These are phyloP conservation scores for Colletotrichum eleusines DNA, from an alignment of 2,329 filamentous ascomycete genomes.

Conservation along the genomic window DNA sequence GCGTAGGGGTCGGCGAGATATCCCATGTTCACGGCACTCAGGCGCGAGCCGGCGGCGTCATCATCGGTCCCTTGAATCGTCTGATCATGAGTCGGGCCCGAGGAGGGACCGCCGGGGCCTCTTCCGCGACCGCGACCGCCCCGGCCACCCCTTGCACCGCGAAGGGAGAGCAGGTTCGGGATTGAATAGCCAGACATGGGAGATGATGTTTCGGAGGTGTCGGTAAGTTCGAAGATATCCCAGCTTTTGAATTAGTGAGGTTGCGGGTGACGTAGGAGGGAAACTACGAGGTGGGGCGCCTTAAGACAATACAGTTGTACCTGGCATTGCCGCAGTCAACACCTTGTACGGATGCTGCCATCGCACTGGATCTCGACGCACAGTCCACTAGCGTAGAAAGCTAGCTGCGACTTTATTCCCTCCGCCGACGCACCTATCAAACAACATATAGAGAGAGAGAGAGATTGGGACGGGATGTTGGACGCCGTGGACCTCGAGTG, in stretches of 20 bases:
- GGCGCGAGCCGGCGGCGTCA: slow-evolving; percentile 88
- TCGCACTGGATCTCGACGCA: slow-evolving; percentile 13
- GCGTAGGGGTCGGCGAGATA: slow-evolving; percentile 90
- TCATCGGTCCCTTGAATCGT: slow-evolving; percentile 90
- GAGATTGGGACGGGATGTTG: too few relatives aligned
- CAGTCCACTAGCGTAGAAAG: slow-evolving; percentile 18
- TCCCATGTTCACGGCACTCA: slow-evolving; percentile 88
- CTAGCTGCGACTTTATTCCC: neutral
- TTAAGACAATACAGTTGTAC: slow-evolving; percentile 1
- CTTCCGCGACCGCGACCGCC: slow-evolving; percentile 51
- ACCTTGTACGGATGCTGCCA: slow-evolving; percentile 15
- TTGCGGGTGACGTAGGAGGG: slow-evolving; percentile 28
- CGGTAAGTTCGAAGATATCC: slow-evolving; percentile 1
- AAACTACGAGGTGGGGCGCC: slow-evolving; percentile 19
- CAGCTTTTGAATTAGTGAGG: neutral
- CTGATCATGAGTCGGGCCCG: slow-evolving; percentile 70
- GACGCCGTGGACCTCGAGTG: slow-evolving; percentile 13
- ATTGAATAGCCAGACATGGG: slow-evolving; percentile 80
- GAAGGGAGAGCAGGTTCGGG: slow-evolving; percentile 78
- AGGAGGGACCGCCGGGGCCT: slow-evolving; percentile 46
- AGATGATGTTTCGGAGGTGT: slow-evolving; percentile 10
- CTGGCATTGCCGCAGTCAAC: neutral
- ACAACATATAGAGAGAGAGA: too few relatives aligned
- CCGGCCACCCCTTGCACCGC: slow-evolving; percentile 59
- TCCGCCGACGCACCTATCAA: slow-evolving; percentile 3